Evolutionary conservation across 495 filamentous ascomycete genomes (phyloP).

Genomic region (Hypoxylon fuscum): DNA sequence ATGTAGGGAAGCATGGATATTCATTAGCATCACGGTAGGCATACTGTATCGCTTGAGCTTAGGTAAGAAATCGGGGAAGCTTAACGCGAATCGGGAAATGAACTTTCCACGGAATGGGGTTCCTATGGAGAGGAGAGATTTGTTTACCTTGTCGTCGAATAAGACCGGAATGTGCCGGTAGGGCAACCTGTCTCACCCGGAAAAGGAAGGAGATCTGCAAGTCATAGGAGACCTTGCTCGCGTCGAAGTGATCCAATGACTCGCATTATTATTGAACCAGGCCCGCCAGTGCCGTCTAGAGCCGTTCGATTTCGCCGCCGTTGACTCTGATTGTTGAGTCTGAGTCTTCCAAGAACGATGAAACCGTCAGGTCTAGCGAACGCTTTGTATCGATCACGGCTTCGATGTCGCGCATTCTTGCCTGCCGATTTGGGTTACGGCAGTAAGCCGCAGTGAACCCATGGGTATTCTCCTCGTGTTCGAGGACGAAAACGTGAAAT

Average conservation of each 20-base stretch:
- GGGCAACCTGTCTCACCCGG: conserved; percentile 31
- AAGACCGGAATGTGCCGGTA: conserved; percentile 41
- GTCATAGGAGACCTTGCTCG: conserved; percentile 18
- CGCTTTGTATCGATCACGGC: conserved; percentile 3
- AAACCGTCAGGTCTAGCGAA: conserved; percentile 1
- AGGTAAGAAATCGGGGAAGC: conserved; percentile 17
- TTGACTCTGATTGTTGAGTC: conserved; percentile 18
- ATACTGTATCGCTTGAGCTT: conserved; percentile 21
- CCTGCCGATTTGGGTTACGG: neutral
- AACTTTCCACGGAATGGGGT: conserved; percentile 25
- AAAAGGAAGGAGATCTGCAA: conserved; percentile 38
- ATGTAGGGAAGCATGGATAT: conserved; percentile 21
- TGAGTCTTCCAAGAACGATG: conserved; percentile 14
- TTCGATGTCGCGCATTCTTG: conserved; percentile 19
- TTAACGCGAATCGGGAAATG: conserved; percentile 15
- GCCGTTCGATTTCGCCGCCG: conserved; percentile 14
- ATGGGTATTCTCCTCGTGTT: conserved; percentile 16
- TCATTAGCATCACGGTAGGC: conserved; percentile 14
- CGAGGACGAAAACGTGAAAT: conserved; percentile 20
- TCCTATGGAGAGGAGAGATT: conserved; percentile 14
- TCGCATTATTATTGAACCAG: conserved; percentile 23
- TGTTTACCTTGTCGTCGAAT: conserved; percentile 33
- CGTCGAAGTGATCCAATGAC: conserved; percentile 28
- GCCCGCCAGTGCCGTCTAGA: conserved; percentile 17
- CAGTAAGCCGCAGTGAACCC: conserved; percentile 16